Evolutionary conservation across 768 basidiomycete species (phyloP), one percentile per base, ranked within the genome.

Genomic region (Lactarius sanguifluus): DNA sequence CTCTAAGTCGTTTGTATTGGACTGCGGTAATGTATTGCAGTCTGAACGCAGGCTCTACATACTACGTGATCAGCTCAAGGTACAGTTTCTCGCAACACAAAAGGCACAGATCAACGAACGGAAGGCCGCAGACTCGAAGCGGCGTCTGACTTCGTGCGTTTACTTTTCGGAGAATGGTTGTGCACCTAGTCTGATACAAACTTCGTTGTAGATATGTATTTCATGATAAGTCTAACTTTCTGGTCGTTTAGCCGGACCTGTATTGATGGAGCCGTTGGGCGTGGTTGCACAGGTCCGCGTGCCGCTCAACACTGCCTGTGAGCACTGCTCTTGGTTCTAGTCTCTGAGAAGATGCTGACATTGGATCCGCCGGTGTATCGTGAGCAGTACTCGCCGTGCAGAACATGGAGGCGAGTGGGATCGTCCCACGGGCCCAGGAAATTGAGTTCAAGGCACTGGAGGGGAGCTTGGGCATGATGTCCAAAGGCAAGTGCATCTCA

Each of bases 401-500:
- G 78, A 96, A 98, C 73, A 88, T 96, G 84, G 88, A 91, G 67
- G 92, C 91, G 1, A 86, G 86, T 1, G 86, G 89, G 9, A 83
- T 85, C 1, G 83, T 96, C 55, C 82, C 83, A 2, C 86, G 85
- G 69, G 85, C 88, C 43, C 89, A 94, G 72, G 87, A 90, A 68
- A 86, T 96, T 64, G 94, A 97, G 79, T 94, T 95, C 73, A 87
- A 86, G 72, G 95, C 92, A 7, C 81, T 95, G 20, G 86, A 87
- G 71, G 90, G 90, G 2, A 90, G 88, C 72, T 77, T 95, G 59
- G 87, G 85, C 64, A 92, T 92, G 89, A 95, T 95, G 94, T 86
- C 87, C 43, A 91, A 92, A 81, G 90, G 89, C 83, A 45, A 45
- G 79, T 69, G 16, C 45, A 62, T 47, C 54, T 54, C 30, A 66